phyloP scores from a whole-genome alignment of 805 yeast species.

The Naumovozyma dairenensis region DNA sequence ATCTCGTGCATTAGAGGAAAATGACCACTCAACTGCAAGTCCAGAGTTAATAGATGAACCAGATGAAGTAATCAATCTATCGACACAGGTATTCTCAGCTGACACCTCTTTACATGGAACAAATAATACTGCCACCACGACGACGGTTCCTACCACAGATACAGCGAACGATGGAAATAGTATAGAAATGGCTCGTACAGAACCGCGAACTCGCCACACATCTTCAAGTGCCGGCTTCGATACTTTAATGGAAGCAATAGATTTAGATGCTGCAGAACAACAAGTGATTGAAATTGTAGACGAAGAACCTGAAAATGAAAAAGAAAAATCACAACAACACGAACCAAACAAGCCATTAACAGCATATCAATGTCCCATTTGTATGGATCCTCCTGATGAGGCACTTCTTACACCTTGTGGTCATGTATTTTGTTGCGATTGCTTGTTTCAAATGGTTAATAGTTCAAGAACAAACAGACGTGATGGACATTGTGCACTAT shows the following conservation, averaged over 20 bases:
- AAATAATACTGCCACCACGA: background rate
- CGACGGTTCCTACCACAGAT: background rate
- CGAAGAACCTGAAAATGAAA: constrained; percentile 19
- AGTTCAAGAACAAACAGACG: constrained; percentile 32
- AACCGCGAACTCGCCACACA: background rate
- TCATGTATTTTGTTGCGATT: constrained; percentile 45
- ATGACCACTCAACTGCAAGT: background rate
- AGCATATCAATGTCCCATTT: constrained; percentile 41
- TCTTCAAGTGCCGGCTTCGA: background rate
- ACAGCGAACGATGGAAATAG: no score
- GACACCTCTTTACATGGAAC: background rate
- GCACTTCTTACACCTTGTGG: constrained; percentile 49
- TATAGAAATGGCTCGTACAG: no score
- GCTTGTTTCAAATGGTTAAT: constrained; percentile 41
- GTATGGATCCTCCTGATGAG: constrained; percentile 42
- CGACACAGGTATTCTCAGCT: no score
- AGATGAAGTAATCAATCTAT: no score
- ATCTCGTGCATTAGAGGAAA: background rate
- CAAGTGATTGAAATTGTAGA: constrained; percentile 35
- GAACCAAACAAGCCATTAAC: constrained; percentile 24
- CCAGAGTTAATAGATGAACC: no score
- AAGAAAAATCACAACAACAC: constrained; percentile 11
- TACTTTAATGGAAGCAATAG: background rate
- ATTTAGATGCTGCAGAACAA: constrained; percentile 24
- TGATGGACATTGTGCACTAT: constrained; percentile 35